Base-by-base conservation (phyloP, 2,329 filamentous ascomycete genomes). In the Calonectria pauciramosa region DNA sequence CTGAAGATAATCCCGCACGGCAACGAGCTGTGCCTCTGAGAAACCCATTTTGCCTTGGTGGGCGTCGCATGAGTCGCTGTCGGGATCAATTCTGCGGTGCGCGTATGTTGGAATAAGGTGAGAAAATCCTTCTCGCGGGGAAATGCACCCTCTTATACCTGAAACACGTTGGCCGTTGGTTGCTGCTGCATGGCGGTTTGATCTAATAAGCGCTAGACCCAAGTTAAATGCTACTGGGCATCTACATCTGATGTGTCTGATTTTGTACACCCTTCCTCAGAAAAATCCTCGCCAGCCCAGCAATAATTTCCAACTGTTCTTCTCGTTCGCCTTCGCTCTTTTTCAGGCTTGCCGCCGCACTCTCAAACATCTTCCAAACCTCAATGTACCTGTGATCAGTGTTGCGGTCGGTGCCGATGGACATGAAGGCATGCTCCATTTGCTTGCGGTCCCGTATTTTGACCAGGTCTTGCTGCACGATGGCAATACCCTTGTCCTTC, bases 341-440 rank as follows among this genome's bases (percentile, higher is more conserved):
- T 20, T n/a, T 20, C 41, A 44, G 2, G 7, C 8, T 44, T n/a
- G 41, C n/a, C 10, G 34, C 9, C 2, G 34, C 10, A 10, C 51
- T 26, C 49, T 14, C n/a, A 5, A 75, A 56, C 4, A 5, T 69
- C 6, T 66, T 28, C 59, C 65, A 56, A 2, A 56, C 51, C 28
- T 67, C 60, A 3, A 75, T 75, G 10, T 56, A 72, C 36, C 38
- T 72, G 18, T 60, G 56, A 32, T 74, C 56, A 11, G 64, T 68
- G 11, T 68, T 65, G 4, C 54, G 63, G 20, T 51, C 71, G 11
- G 63, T 74, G 0, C 23, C 23, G 4, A 52, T 70, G 11, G 54
- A 67, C 11, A 23, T 47, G 5, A 60, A 44, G 2, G 47, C 60
- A 13, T 49, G 49, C 20, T 52, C 44, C 47, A 73, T 76, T 20